phyloP scores from a whole-genome alignment of 768 basidiomycete genomes.

The Russula emetica region DNA sequence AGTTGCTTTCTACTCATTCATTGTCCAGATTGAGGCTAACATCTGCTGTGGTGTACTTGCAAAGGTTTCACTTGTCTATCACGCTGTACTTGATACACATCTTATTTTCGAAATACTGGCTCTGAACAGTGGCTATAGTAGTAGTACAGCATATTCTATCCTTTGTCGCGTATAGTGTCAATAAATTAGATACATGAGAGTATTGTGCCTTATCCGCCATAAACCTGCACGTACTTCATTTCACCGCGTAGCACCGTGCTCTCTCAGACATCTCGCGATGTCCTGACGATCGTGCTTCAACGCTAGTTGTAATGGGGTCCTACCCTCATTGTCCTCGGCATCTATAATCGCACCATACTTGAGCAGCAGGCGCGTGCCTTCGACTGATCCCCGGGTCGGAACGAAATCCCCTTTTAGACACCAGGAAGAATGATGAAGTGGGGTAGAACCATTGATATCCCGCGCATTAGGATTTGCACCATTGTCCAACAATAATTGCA shows the following conservation, averaged over 20 bases:
- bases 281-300: not conserved
- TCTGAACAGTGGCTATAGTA: not conserved
- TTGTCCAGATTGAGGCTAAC: too few relatives aligned
- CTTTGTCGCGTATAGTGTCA: not conserved
- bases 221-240: not conserved
- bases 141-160: too few relatives aligned
- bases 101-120: too few relatives aligned
- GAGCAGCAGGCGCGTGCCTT: not conserved
- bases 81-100: too few relatives aligned
- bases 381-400: too few relatives aligned
- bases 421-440: not conserved
- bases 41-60: too few relatives aligned
- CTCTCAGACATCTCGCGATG: not conserved
- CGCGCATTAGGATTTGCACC: not conserved
- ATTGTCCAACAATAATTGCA: not conserved
- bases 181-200: not conserved
- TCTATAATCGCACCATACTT: slow-evolving; percentile 4
- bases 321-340: not conserved
- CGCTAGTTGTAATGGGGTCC: not conserved
- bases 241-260: not conserved
- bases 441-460: not conserved
- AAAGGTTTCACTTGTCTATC: too few relatives aligned
- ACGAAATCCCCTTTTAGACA: too few relatives aligned
- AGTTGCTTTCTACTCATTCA: too few relatives aligned
- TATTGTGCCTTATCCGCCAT: not conserved